A percentile compares a stretch with the other conserved stretches of the same genome.
These are phyloP conservation scores for Selaginella moellendorffii DNA, from an alignment of 75 land plant genomes.

Conservation along the genomic window DNA sequence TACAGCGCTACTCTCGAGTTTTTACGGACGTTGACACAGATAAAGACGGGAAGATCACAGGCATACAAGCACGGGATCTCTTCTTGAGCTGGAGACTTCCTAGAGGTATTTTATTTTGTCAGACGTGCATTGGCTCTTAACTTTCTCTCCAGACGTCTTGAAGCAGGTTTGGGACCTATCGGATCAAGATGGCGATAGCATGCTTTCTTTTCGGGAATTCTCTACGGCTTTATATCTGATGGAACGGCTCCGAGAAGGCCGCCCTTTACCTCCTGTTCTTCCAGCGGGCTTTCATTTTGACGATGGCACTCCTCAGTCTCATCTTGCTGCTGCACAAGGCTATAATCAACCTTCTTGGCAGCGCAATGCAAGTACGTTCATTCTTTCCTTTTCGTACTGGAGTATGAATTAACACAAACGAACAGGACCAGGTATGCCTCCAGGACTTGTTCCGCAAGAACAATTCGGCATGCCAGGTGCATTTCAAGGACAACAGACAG, in stretches of 20 bases:
- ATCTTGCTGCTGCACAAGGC: conserved; percentile 25
- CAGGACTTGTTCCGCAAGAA: background rate
- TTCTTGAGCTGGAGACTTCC: conserved; percentile 89
- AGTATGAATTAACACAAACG: background rate
- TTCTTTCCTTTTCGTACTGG: background rate
- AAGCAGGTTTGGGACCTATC: conserved; percentile 97
- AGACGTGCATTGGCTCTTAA: too few relatives aligned
- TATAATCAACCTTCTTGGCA: conserved; percentile 39
- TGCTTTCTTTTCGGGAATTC: conserved; percentile 79
- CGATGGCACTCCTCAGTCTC: conserved; percentile 19
- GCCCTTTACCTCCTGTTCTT: conserved; percentile 51
- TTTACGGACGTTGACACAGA: conserved; percentile 78
- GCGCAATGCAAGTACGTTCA: conserved; percentile 28
- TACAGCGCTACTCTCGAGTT: conserved; percentile 57
- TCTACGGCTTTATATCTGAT: conserved; percentile 83
- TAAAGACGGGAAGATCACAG: conserved; percentile 87
- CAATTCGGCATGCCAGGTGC: conserved; percentile 10
- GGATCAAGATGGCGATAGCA: conserved; percentile 90
- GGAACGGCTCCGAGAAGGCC: conserved; percentile 80
- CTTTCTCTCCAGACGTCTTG: conserved; percentile 93
- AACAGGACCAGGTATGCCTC: background rate
- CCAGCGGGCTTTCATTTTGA: conserved; percentile 55
- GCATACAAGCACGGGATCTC: conserved; percentile 68
- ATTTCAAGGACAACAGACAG: conserved; percentile 12
- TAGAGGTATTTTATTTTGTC: conserved; percentile 54